Evolutionary conservation across 768 basidiomycete species (phyloP).

Genomic region (Amanita subjunquillea): DNA sequence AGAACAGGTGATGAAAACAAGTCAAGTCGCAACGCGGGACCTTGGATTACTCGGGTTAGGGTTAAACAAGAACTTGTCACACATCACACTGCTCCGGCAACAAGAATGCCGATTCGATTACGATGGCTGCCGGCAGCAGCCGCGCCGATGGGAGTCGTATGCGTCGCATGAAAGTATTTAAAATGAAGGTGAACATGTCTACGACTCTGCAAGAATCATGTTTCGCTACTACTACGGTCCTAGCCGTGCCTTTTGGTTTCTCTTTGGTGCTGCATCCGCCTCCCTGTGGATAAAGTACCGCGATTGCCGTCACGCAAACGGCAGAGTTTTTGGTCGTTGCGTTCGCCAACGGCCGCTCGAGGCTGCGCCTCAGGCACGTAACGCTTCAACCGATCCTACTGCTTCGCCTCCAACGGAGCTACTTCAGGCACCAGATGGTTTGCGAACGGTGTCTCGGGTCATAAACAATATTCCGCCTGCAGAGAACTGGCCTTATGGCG

Average conservation of each 20-base stretch:
- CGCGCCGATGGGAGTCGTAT: neutral
- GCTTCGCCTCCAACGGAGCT: constrained; percentile 2
- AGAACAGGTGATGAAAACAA: neutral
- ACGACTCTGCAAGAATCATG: neutral
- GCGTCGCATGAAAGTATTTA: neutral
- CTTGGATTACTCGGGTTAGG: constrained; percentile 2
- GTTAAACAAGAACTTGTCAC: constrained; percentile 5
- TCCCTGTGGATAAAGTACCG: constrained; percentile 32
- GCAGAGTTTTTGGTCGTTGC: constrained; percentile 21
- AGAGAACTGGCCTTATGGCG: constrained; percentile 9
- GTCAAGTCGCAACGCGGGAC: neutral
- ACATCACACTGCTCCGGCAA: neutral
- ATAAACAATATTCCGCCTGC: constrained; percentile 18
- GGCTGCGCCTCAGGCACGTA: neutral
- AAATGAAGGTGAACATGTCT: neutral
- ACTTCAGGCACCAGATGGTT: constrained; percentile 3
- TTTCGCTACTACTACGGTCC: constrained; percentile 20
- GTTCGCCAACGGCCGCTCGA: constrained; percentile 11
- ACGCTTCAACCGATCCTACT: neutral
- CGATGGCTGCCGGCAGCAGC: neutral
- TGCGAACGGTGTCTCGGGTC: constrained; percentile 12
- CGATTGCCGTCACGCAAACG: constrained; percentile 16
- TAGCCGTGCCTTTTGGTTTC: constrained; percentile 63
- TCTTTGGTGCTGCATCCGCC: constrained; percentile 42
- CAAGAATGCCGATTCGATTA: neutral